Conservation (phyloP, 2,329 filamentous ascomycete genomes). For the Bertia moriformis region DNA sequence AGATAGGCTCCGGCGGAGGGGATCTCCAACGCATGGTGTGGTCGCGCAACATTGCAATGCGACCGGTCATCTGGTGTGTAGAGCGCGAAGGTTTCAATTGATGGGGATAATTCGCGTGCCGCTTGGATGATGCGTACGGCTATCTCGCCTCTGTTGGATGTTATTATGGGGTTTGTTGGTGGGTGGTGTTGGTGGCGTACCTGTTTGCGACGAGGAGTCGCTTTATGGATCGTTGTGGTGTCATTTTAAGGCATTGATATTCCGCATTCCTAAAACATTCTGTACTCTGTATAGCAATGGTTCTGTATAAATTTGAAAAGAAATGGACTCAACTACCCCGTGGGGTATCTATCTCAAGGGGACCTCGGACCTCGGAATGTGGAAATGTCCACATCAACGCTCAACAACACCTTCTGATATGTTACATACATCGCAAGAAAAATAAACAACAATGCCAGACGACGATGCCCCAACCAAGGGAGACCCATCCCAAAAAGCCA, state of each 20-base stretch:
- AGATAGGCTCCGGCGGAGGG: constrained; percentile 35
- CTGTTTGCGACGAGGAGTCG: constrained; percentile 37
- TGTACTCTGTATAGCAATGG: too few relatives aligned
- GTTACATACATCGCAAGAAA: too few relatives aligned
- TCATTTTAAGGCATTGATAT: too few relatives aligned
- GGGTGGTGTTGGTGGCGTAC: too few relatives aligned
- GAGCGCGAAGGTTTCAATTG: constrained; percentile 35
- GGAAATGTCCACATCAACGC: too few relatives aligned
- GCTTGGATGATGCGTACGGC: constrained; percentile 43
- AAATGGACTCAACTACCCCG: too few relatives aligned
- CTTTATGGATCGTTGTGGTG: too few relatives aligned
- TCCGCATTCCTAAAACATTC: too few relatives aligned
- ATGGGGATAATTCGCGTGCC: constrained; percentile 34
- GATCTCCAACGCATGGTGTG: constrained; percentile 32
- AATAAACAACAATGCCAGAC: background rate
- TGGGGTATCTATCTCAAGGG: too few relatives aligned
- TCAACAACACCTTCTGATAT: too few relatives aligned
- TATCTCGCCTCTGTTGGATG: constrained; percentile 39
- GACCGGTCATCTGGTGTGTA: constrained; percentile 33
- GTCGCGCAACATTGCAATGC: constrained; percentile 32
- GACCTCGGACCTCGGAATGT: background rate
- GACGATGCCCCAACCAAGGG: background rate
- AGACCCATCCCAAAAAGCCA: too few relatives aligned
- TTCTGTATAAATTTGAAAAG: too few relatives aligned
- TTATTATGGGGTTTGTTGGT: constrained; percentile 1